These are phyloP conservation scores for Kodamaea jinghongensis DNA, from an alignment of 805 yeast species.

Conservation along the genomic window DNA sequence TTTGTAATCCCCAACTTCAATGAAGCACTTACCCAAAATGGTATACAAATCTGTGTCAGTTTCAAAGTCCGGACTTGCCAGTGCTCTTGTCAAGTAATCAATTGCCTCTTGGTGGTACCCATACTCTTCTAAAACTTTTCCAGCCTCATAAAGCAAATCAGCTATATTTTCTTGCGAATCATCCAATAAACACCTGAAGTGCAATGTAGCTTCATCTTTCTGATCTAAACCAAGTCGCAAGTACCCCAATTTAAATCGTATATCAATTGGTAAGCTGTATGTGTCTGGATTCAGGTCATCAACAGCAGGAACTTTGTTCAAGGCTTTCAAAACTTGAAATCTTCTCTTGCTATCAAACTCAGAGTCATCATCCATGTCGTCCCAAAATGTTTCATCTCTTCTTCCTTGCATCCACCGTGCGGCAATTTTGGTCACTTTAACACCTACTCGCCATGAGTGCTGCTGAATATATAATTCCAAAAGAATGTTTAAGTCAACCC, in stretches of 20 bases:
- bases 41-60: conserved; percentile 48
- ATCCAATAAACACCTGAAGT: conserved; percentile 58
- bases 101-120: conserved; percentile 77
- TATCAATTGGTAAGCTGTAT: conserved; percentile 75
- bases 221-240: conserved; percentile 65
- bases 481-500: conserved; percentile 85
- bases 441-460: conserved; percentile 61
- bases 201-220: conserved; percentile 67
- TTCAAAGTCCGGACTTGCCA: conserved; percentile 49
- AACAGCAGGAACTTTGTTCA: conserved; percentile 22
- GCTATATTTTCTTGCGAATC: conserved; percentile 59
- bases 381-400: conserved; percentile 64
- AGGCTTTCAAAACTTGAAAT: conserved; percentile 27
- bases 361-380: conserved; percentile 60
- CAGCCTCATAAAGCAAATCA: conserved; percentile 78
- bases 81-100: conserved; percentile 55
- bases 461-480: conserved; percentile 75
- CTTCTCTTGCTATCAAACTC: conserved; percentile 83
- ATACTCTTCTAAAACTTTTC: conserved; percentile 63
- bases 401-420: conserved; percentile 83
- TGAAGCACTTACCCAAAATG: conserved; percentile 72
- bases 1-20: conserved; percentile 66
- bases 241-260: conserved; percentile 75
- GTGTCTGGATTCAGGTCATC: conserved; percentile 10
- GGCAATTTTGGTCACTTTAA: conserved; percentile 62